Conservation (phyloP, 345 rosid species). For the Pugionium cornutum region DNA sequence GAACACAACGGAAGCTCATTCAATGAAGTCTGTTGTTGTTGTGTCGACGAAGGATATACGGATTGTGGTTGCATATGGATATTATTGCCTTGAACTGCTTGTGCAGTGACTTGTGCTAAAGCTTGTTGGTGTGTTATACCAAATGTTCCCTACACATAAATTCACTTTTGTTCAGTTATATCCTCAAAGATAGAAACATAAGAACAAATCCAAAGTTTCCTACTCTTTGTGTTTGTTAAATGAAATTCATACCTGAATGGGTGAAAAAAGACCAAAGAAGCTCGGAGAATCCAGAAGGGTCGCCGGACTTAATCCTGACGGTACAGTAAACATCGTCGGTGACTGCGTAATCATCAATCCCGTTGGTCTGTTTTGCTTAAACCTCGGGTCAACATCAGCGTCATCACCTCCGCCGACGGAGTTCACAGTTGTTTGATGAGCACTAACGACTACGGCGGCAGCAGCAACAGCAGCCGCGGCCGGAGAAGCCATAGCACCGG, state of each 20-base stretch:
- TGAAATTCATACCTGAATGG: constrained; percentile 50
- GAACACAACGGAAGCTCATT: constrained; percentile 36
- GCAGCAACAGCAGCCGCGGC: constrained; percentile 37
- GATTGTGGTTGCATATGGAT: constrained; percentile 41
- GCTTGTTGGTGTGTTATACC: constrained; percentile 89
- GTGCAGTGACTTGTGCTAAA: constrained; percentile 78
- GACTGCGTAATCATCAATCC: constrained; percentile 53
- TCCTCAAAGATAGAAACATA: background rate
- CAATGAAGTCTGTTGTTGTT: constrained; percentile 38
- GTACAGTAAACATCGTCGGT: constrained; percentile 51
- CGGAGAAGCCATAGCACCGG: constrained; percentile 81
- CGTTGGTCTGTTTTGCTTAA: constrained; percentile 50
- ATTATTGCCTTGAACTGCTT: constrained; percentile 59
- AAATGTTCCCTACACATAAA: constrained; percentile 55
- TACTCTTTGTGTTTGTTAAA: background rate
- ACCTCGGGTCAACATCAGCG: constrained; percentile 44
- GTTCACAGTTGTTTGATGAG: constrained; percentile 29
- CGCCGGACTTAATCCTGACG: constrained; percentile 58
- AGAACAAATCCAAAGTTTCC: constrained; percentile 12
- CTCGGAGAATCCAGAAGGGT: constrained; percentile 68
- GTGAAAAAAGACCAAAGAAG: constrained; percentile 63
- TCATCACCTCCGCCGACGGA: constrained; percentile 36
- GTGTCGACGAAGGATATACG: constrained; percentile 43
- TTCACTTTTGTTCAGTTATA: constrained; percentile 10
- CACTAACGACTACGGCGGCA: constrained; percentile 25